Percentiles rank a stretch among this genome's conserved stretches.
Conservation (phyloP, 164 flowering plant genomes). For the Dillenia suffruticosa region DNA sequence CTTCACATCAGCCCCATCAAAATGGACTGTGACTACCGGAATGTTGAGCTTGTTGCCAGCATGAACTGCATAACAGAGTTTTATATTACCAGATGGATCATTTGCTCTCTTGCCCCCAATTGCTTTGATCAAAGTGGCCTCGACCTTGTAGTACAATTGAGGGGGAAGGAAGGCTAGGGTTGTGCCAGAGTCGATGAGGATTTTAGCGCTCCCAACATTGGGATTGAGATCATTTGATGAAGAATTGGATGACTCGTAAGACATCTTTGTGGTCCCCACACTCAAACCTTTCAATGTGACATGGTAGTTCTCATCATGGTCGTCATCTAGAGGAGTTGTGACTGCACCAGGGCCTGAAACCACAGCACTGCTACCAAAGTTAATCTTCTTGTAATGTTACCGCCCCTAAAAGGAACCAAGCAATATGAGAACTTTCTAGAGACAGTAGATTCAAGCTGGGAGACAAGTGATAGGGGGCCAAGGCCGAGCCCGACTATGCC, state of each 20-base stretch:
- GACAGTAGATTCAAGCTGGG: conserved; percentile 27
- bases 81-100: background rate
- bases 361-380: conserved; percentile 30
- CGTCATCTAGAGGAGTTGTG: conserved; percentile 31
- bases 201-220: conserved; percentile 26
- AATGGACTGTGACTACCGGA: conserved; percentile 18
- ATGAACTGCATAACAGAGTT: conserved; percentile 9
- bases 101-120: background rate
- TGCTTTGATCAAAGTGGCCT: conserved; percentile 4
- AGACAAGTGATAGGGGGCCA: conserved; percentile 37
- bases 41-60: background rate
- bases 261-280: conserved; percentile 28
- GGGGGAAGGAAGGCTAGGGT: conserved; percentile 29
- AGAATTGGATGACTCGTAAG: background rate
- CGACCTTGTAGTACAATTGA: conserved; percentile 13
- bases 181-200: conserved; percentile 67
- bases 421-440: conserved; percentile 61
- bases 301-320: conserved; percentile 27
- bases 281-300: conserved; percentile 36
- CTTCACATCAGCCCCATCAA: conserved; percentile 24
- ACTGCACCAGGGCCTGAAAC: conserved; percentile 29
- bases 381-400: conserved; percentile 19
- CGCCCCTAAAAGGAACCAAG: conserved; percentile 19
- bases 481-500: conserved; percentile 64
- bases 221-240: background rate